phyloP scores from a whole-genome alignment of 768 basidiomycete species.

The Tricholoma furcatifolium region DNA sequence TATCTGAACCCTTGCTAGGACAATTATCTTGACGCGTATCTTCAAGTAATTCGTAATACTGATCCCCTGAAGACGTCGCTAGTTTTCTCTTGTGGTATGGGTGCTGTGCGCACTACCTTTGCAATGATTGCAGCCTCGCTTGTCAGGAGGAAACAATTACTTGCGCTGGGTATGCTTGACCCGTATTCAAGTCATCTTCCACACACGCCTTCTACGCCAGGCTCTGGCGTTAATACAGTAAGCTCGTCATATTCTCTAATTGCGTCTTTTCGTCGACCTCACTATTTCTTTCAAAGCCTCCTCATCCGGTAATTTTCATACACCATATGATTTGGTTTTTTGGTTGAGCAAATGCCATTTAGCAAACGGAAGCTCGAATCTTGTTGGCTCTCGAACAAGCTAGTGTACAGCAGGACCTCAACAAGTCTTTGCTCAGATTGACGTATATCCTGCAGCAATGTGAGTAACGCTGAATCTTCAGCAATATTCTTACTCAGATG shows the following conservation, averaged over 20 bases:
- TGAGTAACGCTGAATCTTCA: conserved; percentile 28
- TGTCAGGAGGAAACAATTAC: conserved; percentile 74
- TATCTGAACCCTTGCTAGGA: conserved; percentile 45
- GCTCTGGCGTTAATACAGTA: conserved; percentile 52
- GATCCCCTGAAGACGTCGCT: conserved; percentile 82
- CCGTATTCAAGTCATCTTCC: conserved; percentile 59
- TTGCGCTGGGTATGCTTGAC: conserved; percentile 66
- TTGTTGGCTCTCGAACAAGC: conserved; percentile 70
- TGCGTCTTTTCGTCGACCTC: background rate
- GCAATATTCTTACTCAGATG: background rate
- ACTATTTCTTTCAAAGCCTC: conserved; percentile 15
- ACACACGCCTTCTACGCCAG: conserved; percentile 16
- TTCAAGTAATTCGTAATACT: conserved; percentile 72
- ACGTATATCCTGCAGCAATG: conserved; percentile 83
- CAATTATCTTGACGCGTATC: conserved; percentile 94
- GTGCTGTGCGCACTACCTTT: conserved; percentile 93
- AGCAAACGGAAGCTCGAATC: conserved; percentile 59
- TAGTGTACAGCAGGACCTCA: conserved; percentile 77
- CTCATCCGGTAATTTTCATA: conserved; percentile 19
- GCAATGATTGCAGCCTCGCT: conserved; percentile 95
- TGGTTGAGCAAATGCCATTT: conserved; percentile 8
- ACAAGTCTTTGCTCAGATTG: conserved; percentile 69
- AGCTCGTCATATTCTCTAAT: conserved; percentile 7
- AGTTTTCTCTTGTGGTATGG: conserved; percentile 97
- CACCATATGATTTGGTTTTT: background rate